Evolutionary conservation across 192 early-diverging fungal species (phyloP).

Genomic region (Coemansia sp.): DNA sequence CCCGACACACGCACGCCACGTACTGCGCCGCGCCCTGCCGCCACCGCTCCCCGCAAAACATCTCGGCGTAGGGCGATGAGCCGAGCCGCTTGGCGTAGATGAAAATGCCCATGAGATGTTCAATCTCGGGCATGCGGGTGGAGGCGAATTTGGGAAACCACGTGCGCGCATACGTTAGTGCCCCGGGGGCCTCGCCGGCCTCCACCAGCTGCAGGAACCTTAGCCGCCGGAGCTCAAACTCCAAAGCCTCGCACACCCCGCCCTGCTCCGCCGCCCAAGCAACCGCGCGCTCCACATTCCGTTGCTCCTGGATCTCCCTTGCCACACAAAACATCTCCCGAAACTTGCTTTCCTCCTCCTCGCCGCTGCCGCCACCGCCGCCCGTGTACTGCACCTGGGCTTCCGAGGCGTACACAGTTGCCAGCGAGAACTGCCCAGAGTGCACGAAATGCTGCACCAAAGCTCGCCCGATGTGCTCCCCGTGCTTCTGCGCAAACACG

Average conservation of each 20-base stretch:
- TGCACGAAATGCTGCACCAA: slow-evolving; percentile 79
- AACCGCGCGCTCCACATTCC: slow-evolving; percentile 61
- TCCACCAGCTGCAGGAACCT: slow-evolving; percentile 76
- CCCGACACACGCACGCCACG: slow-evolving; percentile 31
- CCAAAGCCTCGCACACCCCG: slow-evolving; percentile 62
- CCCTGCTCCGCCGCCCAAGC: slow-evolving; percentile 70
- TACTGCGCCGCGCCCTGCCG: slow-evolving; percentile 28
- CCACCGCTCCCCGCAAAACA: slow-evolving; percentile 32
- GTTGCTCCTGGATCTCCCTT: slow-evolving; percentile 53
- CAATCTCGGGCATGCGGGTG: slow-evolving; percentile 23
- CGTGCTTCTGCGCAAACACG: slow-evolving; percentile 71
- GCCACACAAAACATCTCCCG: slow-evolving; percentile 79
- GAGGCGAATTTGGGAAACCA: slow-evolving; percentile 64
- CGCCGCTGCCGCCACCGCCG: too few relatives aligned
- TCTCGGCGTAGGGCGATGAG: slow-evolving; percentile 68
- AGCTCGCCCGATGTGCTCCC: slow-evolving; percentile 56
- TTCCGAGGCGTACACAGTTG: slow-evolving; percentile 53
- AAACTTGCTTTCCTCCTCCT: slow-evolving; percentile 63
- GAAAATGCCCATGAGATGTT: slow-evolving; percentile 59
- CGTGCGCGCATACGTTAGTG: slow-evolving; percentile 70
- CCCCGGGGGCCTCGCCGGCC: slow-evolving; percentile 46
- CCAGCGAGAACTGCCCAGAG: slow-evolving; percentile 83
- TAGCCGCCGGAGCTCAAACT: slow-evolving; percentile 82
- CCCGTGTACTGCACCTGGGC: slow-evolving; percentile 39
- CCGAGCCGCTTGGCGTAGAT: slow-evolving; percentile 58